Conservation (phyloP, 2,329 filamentous ascomycete genomes). For the Domatiomyces globalis region DNA sequence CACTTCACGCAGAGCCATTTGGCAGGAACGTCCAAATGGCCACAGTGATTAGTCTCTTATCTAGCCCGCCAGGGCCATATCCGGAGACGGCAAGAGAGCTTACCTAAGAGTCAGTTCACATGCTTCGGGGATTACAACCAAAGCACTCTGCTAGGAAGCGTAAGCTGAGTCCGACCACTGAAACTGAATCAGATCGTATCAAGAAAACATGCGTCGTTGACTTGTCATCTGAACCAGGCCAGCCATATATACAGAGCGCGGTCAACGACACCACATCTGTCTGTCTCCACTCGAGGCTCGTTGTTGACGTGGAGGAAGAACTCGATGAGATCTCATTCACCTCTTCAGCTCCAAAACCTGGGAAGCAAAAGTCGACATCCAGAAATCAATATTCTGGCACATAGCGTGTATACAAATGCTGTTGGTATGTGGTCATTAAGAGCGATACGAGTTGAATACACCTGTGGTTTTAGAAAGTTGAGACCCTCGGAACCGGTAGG, state of each 20-base stretch:
- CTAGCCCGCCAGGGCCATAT: constrained; percentile 1
- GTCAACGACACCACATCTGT: constrained; percentile 2
- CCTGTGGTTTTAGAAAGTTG: no score
- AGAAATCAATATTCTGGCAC: no score
- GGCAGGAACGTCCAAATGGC: background rate
- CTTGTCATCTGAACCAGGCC: constrained; percentile 10
- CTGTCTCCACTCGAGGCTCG: constrained; percentile 7
- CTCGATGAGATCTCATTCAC: constrained; percentile 32
- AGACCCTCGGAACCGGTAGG: no score
- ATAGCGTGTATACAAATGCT: no score
- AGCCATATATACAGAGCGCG: background rate
- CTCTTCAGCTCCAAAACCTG: constrained; percentile 25
- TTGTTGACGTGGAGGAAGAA: constrained; percentile 7
- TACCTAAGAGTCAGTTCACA: background rate
- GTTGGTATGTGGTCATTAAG: no score
- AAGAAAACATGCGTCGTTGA: constrained; percentile 4
- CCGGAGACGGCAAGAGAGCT: background rate
- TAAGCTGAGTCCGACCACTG: constrained; percentile 15
- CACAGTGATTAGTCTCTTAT: constrained; percentile 10
- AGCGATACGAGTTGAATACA: no score
- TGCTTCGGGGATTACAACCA: constrained; percentile 3
- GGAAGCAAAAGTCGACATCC: background rate
- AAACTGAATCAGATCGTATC: background rate
- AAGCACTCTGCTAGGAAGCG: constrained; percentile 21
- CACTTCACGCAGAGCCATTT: no score